These are phyloP conservation scores for Ophiostoma angusticollis DNA, from an alignment of 2,329 filamentous ascomycete genomes.

Conservation along the genomic window DNA sequence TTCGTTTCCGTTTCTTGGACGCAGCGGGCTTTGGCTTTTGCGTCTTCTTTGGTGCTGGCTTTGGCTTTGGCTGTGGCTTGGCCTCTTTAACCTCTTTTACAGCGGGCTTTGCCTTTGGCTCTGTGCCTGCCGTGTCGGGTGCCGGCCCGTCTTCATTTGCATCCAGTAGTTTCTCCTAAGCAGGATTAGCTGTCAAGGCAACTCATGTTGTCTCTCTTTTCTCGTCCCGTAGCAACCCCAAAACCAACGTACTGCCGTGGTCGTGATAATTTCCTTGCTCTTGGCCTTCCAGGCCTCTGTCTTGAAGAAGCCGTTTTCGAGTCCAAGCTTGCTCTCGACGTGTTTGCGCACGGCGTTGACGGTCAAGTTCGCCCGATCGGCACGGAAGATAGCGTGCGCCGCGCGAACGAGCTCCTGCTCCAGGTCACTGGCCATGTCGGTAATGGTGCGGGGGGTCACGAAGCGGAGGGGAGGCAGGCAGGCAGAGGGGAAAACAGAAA, in stretches of 20 bases:
- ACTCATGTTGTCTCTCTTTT: not conserved
- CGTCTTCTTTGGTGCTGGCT: slow-evolving; percentile 8
- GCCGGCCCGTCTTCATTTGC: not conserved
- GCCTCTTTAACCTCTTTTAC: too few species aligned
- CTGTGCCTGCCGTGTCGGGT: not conserved
- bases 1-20: slow-evolving; percentile 14
- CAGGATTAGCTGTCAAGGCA: not conserved
- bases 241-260: slow-evolving; percentile 35
- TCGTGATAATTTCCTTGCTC: slow-evolving; percentile 46
- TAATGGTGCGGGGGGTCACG: too few species aligned
- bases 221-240: not conserved
- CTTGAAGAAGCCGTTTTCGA: slow-evolving; percentile 39
- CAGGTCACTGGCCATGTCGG: too few species aligned
- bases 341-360: slow-evolving; percentile 45
- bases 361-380: slow-evolving; percentile 33
- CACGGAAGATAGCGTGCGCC: slow-evolving; percentile 32
- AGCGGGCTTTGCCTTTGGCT: slow-evolving; percentile 8
- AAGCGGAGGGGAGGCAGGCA: too few species aligned
- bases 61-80: slow-evolving; percentile 14
- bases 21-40: slow-evolving; percentile 17
- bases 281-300: slow-evolving; percentile 40
- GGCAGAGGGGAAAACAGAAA: too few species aligned
- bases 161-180: slow-evolving; percentile 8
- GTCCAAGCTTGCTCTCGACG: slow-evolving; percentile 34
- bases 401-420: slow-evolving; percentile 34